Evolutionary conservation across 768 basidiomycete species (phyloP).

Genomic region (Tylopilus cervinicoccineus): DNA sequence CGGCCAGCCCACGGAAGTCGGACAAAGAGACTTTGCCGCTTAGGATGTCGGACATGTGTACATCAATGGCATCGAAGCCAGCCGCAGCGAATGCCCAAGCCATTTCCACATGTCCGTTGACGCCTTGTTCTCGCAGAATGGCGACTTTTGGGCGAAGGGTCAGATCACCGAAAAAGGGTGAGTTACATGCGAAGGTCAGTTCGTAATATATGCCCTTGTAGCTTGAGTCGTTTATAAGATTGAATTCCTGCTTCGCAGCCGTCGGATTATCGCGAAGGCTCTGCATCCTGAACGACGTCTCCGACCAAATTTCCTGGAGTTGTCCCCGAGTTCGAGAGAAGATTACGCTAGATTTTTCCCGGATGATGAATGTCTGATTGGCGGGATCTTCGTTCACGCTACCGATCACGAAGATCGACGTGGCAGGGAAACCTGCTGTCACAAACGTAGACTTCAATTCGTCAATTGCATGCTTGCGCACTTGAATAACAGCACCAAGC

Average conservation of each 20-base stretch:
- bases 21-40: slow-evolving; percentile 56
- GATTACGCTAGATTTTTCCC: slow-evolving; percentile 44
- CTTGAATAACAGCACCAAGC: slow-evolving; percentile 89
- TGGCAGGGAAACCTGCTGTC: slow-evolving; percentile 68
- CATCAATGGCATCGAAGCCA: slow-evolving; percentile 93
- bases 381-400: slow-evolving; percentile 49
- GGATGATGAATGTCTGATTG: slow-evolving; percentile 64
- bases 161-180: slow-evolving; percentile 35
- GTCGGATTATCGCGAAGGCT: slow-evolving; percentile 76
- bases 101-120: slow-evolving; percentile 98
- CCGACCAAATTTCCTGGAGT: slow-evolving; percentile 87
- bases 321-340: slow-evolving; percentile 63
- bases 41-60: slow-evolving; percentile 98
- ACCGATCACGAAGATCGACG: slow-evolving; percentile 77
- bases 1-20: slow-evolving; percentile 84
- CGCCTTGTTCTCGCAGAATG: slow-evolving; percentile 95
- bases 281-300: slow-evolving; percentile 94
- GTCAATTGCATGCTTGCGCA: slow-evolving; percentile 55
- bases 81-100: slow-evolving; percentile 94
- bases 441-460: slow-evolving; percentile 59
- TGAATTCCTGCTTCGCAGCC: slow-evolving; percentile 78
- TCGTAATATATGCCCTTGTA: slow-evolving; percentile 72
- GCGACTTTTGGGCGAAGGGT: slow-evolving; percentile 79
- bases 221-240: slow-evolving; percentile 57
- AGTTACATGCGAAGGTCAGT: slow-evolving; percentile 49